These are phyloP conservation scores for Boletus tomentosulus DNA, from an alignment of 768 basidiomycete species.

Conservation along the genomic window DNA sequence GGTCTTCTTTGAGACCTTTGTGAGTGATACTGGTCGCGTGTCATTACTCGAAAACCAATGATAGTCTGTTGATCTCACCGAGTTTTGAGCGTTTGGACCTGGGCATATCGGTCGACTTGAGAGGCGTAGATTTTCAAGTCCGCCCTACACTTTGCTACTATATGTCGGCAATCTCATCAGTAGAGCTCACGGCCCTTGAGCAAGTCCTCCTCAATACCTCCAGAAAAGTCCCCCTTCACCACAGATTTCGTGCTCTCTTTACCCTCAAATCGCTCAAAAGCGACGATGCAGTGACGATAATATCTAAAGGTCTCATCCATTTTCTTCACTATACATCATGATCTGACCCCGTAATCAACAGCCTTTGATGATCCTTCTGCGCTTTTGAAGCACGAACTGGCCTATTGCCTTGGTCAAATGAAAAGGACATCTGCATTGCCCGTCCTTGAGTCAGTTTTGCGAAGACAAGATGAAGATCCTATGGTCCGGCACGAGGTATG, in stretches of 20 bases:
- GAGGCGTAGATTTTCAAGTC: slow-evolving; percentile 41
- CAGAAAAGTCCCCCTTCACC: slow-evolving; percentile 72
- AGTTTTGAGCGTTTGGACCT: slow-evolving; percentile 86
- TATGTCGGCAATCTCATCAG: slow-evolving; percentile 35
- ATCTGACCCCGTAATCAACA: slow-evolving; percentile 28
- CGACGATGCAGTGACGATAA: slow-evolving; percentile 78
- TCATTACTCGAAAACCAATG: slow-evolving; percentile 1
- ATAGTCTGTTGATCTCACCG: slow-evolving; percentile 47
- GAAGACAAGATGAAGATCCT: slow-evolving; percentile 68
- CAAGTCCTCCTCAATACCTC: slow-evolving; percentile 73
- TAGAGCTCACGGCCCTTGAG: slow-evolving; percentile 66
- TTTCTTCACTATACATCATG: not conserved
- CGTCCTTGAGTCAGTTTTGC: slow-evolving; percentile 70
- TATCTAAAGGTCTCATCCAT: slow-evolving; percentile 64
- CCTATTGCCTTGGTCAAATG: slow-evolving; percentile 95
- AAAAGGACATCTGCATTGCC: slow-evolving; percentile 70
- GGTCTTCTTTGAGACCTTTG: slow-evolving; percentile 92
- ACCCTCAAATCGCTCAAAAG: slow-evolving; percentile 80
- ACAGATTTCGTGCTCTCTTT: slow-evolving; percentile 87
- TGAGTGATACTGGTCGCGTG: slow-evolving; percentile 68
- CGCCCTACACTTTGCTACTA: slow-evolving; percentile 35
- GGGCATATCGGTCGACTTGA: slow-evolving; percentile 56
- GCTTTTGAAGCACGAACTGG: slow-evolving; percentile 93
- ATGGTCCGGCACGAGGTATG: slow-evolving; percentile 97
- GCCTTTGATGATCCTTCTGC: slow-evolving; percentile 86